phyloP scores from a whole-genome alignment of 345 rosid genomes.

The Pistacia vera region DNA sequence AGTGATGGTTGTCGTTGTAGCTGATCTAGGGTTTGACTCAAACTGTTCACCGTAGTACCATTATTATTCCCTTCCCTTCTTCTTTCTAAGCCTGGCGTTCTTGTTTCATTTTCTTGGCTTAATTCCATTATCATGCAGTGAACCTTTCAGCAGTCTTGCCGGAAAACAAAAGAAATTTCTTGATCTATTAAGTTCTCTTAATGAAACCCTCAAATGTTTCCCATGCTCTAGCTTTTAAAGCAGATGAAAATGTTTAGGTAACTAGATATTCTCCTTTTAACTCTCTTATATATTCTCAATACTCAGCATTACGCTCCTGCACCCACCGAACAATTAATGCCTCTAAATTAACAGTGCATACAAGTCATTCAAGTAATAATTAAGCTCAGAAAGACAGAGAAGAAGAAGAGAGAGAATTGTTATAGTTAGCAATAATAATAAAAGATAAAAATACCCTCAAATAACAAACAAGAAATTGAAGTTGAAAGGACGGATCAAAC shows the following conservation, averaged over 20 bases:
- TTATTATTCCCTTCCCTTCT: constrained; percentile 52
- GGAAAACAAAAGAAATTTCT: neutral
- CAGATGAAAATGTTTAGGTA: too few species aligned
- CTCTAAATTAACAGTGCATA: constrained; percentile 17
- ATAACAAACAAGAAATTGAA: constrained; percentile 24
- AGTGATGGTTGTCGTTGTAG: constrained; percentile 26
- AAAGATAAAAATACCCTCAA: neutral
- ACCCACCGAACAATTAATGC: constrained; percentile 20
- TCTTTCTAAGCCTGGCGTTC: constrained; percentile 41
- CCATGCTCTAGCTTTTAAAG: neutral
- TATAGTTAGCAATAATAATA: neutral
- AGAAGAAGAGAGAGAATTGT: neutral
- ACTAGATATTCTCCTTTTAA: neutral
- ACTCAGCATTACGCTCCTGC: constrained; percentile 16
- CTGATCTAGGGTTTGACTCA: constrained; percentile 80
- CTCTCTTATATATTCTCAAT: neutral
- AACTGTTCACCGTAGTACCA: constrained; percentile 41
- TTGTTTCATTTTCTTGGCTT: constrained; percentile 42
- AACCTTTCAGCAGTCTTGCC: neutral
- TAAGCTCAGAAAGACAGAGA: neutral
- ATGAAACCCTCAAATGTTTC: constrained; percentile 3
- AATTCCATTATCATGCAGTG: constrained; percentile 37
- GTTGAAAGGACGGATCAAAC: constrained; percentile 28
- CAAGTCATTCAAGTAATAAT: neutral
- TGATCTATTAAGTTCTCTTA: constrained; percentile 3